Evolutionary conservation across 1,139 yeast species (phyloP).

Genomic region (Yamadazyma atmosphaerica): DNA sequence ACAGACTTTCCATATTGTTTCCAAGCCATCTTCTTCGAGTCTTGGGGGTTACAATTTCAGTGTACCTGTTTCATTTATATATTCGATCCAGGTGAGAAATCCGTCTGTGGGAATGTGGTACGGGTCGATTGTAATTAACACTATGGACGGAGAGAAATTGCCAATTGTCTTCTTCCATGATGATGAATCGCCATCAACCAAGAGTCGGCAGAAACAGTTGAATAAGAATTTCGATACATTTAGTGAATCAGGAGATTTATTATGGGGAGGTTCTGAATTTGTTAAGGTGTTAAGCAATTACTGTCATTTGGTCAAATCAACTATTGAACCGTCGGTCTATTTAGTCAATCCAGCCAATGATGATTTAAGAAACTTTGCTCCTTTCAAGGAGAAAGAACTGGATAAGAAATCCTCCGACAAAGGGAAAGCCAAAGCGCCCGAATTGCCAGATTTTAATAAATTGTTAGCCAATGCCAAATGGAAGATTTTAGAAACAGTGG

Average conservation of each 20-base stretch:
- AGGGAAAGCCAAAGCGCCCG: constrained; percentile 18
- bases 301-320: constrained; percentile 66
- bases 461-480: constrained; percentile 73
- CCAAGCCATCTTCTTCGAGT: constrained; percentile 48
- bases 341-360: constrained; percentile 78
- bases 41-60: constrained; percentile 67
- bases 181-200: constrained; percentile 76
- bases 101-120: constrained; percentile 91
- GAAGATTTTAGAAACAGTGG: constrained; percentile 82
- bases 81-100: constrained; percentile 77
- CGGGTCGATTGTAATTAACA: constrained; percentile 79
- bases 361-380: constrained; percentile 78
- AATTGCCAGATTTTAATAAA: constrained; percentile 43
- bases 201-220: constrained; percentile 55
- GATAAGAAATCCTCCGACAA: not conserved
- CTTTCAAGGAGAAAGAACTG: constrained; percentile 37
- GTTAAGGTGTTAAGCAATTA: constrained; percentile 51
- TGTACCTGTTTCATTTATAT: constrained; percentile 58
- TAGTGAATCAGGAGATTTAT: constrained; percentile 57
- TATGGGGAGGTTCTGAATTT: constrained; percentile 93
- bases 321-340: constrained; percentile 69
- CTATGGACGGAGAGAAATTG: constrained; percentile 64
- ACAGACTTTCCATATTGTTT: constrained; percentile 13
- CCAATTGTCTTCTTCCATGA: constrained; percentile 94
- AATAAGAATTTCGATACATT: constrained; percentile 76